Base-by-base conservation (phyloP, 1,139 yeast genomes). In the Yamadazyma jaroonii region DNA sequence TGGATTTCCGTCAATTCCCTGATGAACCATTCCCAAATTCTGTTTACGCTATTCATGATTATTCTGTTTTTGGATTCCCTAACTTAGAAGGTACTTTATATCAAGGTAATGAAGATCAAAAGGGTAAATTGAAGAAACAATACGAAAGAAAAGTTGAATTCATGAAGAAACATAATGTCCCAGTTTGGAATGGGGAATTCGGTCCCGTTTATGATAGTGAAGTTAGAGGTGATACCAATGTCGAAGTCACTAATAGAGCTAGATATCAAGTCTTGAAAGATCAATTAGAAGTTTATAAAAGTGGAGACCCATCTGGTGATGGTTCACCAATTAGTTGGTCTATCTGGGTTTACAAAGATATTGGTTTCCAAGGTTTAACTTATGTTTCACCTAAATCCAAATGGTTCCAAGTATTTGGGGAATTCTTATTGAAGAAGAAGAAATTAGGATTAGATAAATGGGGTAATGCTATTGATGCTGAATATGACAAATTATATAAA, bases 171-270 rank as follows among this genome's bases (percentile, higher is more conserved):
- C 55, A 55, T 34, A 50, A 59, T 13, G 72, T 69, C 4, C 75
- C 76, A 3, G 74, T 70, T n/a, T 71, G 76, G 76, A 70, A 70
- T 45, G 76, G 77, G 12, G 77, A 71, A 49, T 71, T 68, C 46
- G 77, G 77, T 13, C 76, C 77, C 3, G 76, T 71, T 15, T 71
- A 70, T 47, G 67, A 72, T 9, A 57, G 67, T 9, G 55, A 60
- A 32, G 59, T 52, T 22, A 60, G 75, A 41, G 74, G 72, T 15
- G 72, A 67, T 45, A 39, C 43, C 5, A 53, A 67, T 42, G 58
- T 62, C 5, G 70, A 60, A 9, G 50, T 43, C 20, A 64, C 60
- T 39, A 71, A 71, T 47, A 46, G 40, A 11, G 59, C 63, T 13
- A 58, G 77, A 29, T 69, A 64, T 51, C 50, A 59, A 20, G 62